Evolutionary conservation across 768 basidiomycete genomes (phyloP).

Genomic region (Leccinellum luteum): DNA sequence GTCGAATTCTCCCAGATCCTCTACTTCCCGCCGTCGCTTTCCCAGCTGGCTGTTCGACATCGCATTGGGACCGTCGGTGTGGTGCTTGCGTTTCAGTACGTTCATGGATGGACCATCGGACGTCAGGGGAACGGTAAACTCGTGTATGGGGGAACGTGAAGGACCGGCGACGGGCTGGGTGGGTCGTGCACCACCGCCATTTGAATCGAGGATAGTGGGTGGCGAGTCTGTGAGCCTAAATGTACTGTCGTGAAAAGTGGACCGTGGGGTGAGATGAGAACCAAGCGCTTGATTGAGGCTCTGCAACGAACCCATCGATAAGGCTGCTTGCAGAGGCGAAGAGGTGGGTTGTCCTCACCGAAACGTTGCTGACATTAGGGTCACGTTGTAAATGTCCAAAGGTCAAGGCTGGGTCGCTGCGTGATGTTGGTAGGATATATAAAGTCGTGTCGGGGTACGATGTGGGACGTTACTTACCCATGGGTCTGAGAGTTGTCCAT

Average conservation of each 20-base stretch:
- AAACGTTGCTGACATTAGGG: slow-evolving; percentile 53
- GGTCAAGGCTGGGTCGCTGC: slow-evolving; percentile 58
- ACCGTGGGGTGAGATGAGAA: slow-evolving; percentile 43
- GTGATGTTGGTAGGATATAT: slow-evolving; percentile 9
- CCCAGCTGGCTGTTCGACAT: slow-evolving; percentile 24
- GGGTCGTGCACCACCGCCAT: slow-evolving; percentile 20
- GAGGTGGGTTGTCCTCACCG: slow-evolving; percentile 43
- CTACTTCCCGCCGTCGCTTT: slow-evolving; percentile 32
- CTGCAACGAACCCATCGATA: slow-evolving; percentile 32
- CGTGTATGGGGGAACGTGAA: slow-evolving; percentile 33
- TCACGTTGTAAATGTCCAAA: slow-evolving; percentile 62
- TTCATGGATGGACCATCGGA: slow-evolving; percentile 23
- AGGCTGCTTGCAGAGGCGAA: slow-evolving; percentile 24
- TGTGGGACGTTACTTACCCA: slow-evolving; percentile 30
- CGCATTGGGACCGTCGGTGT: slow-evolving; percentile 33
- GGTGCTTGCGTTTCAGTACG: slow-evolving; percentile 47
- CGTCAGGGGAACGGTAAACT: slow-evolving; percentile 30
- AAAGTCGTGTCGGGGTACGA: neutral
- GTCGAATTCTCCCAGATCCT: slow-evolving; percentile 30
- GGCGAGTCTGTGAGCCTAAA: slow-evolving; percentile 33
- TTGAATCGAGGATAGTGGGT: slow-evolving; percentile 31
- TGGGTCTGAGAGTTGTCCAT: slow-evolving; percentile 35
- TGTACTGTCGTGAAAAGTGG: slow-evolving; percentile 29
- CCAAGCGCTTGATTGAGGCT: slow-evolving; percentile 63
- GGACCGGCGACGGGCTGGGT: slow-evolving; percentile 28